Evolutionary conservation across 306 rosid species (phyloP).

Genomic region (Glycine latifolia): DNA sequence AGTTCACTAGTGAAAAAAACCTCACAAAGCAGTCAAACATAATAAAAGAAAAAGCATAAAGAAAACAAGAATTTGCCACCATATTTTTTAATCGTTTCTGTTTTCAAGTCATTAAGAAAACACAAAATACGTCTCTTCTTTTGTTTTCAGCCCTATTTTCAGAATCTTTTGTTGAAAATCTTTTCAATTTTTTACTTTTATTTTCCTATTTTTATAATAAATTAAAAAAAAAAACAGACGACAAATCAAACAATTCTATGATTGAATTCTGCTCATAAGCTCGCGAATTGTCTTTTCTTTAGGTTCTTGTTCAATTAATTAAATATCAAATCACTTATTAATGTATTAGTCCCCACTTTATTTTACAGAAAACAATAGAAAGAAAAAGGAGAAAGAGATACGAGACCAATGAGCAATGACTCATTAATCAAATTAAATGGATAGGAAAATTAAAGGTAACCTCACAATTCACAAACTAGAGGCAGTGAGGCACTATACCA

Average conservation of each 20-base stretch:
- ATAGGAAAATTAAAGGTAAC: neutral
- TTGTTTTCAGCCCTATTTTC: neutral
- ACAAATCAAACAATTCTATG: neutral
- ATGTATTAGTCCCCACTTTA: neutral
- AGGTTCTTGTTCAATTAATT: neutral
- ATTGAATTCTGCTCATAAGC: neutral
- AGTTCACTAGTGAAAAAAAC: neutral
- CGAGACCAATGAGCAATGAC: neutral
- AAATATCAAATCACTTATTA: neutral
- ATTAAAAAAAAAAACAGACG: neutral
- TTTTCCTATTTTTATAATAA: too few species aligned
- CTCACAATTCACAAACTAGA: neutral
- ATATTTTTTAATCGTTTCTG: too few species aligned
- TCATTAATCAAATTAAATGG: neutral
- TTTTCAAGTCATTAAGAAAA: too few species aligned
- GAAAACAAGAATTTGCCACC: neutral
- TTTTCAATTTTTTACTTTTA: neutral
- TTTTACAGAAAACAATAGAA: neutral
- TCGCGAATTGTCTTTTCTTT: neutral
- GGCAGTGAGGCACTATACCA: neutral
- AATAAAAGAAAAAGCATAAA: neutral
- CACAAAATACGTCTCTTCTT: neutral
- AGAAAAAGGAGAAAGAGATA: neutral
- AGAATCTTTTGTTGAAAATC: neutral
- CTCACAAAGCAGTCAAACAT: neutral